phyloP scores from a whole-genome alignment of 768 basidiomycete genomes.

The Chiua virens region DNA sequence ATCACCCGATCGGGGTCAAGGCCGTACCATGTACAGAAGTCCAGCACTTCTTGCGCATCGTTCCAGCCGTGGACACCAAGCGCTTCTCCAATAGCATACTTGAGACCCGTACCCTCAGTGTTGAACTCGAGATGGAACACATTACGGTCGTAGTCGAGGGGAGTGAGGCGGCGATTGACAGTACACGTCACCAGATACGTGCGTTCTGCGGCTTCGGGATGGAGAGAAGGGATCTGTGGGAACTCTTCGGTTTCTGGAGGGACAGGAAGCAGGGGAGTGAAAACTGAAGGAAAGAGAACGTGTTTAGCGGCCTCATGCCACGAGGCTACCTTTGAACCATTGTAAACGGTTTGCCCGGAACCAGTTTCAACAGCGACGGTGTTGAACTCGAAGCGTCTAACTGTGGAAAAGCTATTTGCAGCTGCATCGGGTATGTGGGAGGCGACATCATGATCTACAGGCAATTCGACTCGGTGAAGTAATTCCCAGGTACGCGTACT shows the following conservation, averaged over 20 bases:
- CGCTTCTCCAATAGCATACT: slow-evolving; percentile 95
- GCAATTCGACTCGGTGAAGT: slow-evolving; percentile 56
- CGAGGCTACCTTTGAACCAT: slow-evolving; percentile 59
- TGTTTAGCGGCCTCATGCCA: slow-evolving; percentile 91
- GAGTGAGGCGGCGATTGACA: slow-evolving; percentile 93
- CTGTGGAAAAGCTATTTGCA: slow-evolving; percentile 24
- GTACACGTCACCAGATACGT: slow-evolving; percentile 93
- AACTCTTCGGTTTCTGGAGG: slow-evolving; percentile 40
- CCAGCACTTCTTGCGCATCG: slow-evolving; percentile 79
- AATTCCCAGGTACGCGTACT: slow-evolving; percentile 64
- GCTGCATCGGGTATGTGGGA: slow-evolving; percentile 21
- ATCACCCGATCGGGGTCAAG: slow-evolving; percentile 77
- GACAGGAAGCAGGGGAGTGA: slow-evolving; percentile 48
- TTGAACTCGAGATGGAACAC: slow-evolving; percentile 99
- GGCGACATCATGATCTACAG: slow-evolving; percentile 21
- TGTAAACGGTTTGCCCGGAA: slow-evolving; percentile 54
- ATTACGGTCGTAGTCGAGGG: slow-evolving; percentile 94
- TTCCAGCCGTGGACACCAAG: slow-evolving; percentile 99
- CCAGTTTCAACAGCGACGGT: slow-evolving; percentile 69
- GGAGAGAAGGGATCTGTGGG: slow-evolving; percentile 66
- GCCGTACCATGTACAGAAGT: slow-evolving; percentile 93
- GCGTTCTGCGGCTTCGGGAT: slow-evolving; percentile 84
- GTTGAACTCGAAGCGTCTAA: slow-evolving; percentile 69
- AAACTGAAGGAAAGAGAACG: slow-evolving; percentile 83
- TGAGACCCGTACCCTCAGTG: slow-evolving; percentile 87